A percentile compares a stretch with the other conserved stretches of the same genome.
Conservation (phyloP, 1,284 basidiomycete genomes). For the Xerocomus amazonicus region DNA sequence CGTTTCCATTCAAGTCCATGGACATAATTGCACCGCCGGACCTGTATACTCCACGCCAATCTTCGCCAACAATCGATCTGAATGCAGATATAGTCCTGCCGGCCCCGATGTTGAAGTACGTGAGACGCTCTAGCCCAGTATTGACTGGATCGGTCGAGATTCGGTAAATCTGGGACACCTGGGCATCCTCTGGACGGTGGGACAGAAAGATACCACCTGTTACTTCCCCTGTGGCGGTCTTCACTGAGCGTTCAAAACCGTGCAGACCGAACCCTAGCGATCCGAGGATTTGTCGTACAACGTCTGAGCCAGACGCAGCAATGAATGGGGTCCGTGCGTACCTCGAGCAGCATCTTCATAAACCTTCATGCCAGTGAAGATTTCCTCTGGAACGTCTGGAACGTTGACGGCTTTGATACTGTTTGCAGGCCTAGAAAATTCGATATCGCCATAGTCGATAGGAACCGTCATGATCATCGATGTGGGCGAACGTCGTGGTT, state of each 20-base stretch:
- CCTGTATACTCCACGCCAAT: slow-evolving; percentile 36
- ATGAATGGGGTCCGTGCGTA: not conserved
- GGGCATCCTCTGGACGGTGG: slow-evolving; percentile 36
- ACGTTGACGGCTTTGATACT: slow-evolving; percentile 38
- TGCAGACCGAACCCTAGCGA: slow-evolving; percentile 22
- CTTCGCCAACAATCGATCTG: slow-evolving; percentile 32
- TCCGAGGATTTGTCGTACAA: not conserved
- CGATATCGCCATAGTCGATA: slow-evolving; percentile 27
- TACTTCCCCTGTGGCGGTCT: slow-evolving; percentile 8
- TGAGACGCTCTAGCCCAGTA: slow-evolving; percentile 33
- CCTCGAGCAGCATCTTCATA: slow-evolving; percentile 39
- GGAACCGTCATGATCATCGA: slow-evolving; percentile 15
- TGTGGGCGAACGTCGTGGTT: not conserved
- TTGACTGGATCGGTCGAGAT: slow-evolving; percentile 25
- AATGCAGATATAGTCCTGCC: slow-evolving; percentile 34
- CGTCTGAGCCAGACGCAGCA: not conserved
- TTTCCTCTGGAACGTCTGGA: slow-evolving; percentile 27
- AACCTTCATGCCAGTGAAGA: slow-evolving; percentile 32
- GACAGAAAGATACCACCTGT: slow-evolving; percentile 29
- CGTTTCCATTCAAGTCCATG: slow-evolving; percentile 40
- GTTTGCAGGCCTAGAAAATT: slow-evolving; percentile 32
- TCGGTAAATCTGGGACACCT: slow-evolving; percentile 36
- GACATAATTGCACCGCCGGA: slow-evolving; percentile 36
- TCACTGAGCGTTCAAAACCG: slow-evolving; percentile 23
- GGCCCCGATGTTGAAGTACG: slow-evolving; percentile 35